Evolutionary conservation across 225 moss, liverwort and hornwort species (phyloP), one percentile per base, ranked within the genome.

Genomic region (Bryoerythrophyllum caledonicum): DNA sequence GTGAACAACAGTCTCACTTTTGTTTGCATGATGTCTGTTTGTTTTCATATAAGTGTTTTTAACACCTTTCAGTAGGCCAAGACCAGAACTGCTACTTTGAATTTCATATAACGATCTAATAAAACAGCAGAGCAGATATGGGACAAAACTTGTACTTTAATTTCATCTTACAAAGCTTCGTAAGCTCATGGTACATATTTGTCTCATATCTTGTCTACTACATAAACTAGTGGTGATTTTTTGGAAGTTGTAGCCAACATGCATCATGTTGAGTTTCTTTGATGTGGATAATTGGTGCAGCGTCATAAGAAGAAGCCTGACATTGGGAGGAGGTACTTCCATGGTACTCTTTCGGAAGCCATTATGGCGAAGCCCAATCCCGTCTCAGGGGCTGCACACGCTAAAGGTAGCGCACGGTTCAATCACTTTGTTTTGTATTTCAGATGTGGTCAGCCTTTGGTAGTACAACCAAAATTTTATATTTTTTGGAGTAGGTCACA

Each of bases 251-350:
- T 61, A 73, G 16, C 21, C 15, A 49, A 23, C 21, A 34, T 44
- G 10, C 54, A 64, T 10, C 14, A 3, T 35, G 60, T 30, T 14
- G 65, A 71, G 48, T 16, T 48, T 49, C 26, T 78, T 55, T 66
- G 49, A 14, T 48, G 34, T 58, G 63, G 49, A 38, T 71, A n/a
- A 53, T 49, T 82, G 67, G 14, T 81, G 74, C 85, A 99, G 97
- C 93, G 93, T 79, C 95, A 93, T 52, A 83, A 83, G 76, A 97
- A 80, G 60, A 94, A 90, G 79, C 89, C 93, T 28, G 88, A 85
- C 11, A 60, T 90, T 56, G 93, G 97, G 54, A 91, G 84, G 70
- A 83, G 93, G 52, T 95, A 94, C 70, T 62, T 73, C 19, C 69
- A 82, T 34, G 90, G 87, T 48, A 78, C 76, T 32, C 84, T 99